Percentiles rank a stretch among this genome's conserved stretches.
phyloP scores from a whole-genome alignment of 108 stramenopile species.

The Nitzschia sp. region DNA sequence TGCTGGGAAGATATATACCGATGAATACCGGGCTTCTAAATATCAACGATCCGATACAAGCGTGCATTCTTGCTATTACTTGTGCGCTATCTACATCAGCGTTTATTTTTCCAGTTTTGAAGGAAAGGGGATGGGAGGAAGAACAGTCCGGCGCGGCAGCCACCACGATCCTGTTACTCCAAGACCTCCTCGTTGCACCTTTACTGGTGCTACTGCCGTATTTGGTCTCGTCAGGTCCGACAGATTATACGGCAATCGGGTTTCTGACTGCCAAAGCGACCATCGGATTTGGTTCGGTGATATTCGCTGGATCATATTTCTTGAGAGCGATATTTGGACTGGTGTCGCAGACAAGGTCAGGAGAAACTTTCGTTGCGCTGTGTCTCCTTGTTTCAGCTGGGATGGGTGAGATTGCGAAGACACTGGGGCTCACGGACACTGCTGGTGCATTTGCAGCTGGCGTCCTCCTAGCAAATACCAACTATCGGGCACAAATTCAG shows the following conservation, averaged over 20 bases:
- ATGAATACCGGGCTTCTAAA: slow-evolving; percentile 47
- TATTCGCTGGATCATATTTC: slow-evolving; percentile 51
- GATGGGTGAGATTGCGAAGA: slow-evolving; percentile 64
- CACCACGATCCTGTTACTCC: slow-evolving; percentile 60
- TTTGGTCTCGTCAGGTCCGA: slow-evolving; percentile 54
- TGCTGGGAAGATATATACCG: slow-evolving; percentile 33
- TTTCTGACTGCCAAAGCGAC: slow-evolving; percentile 69
- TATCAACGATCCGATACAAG: slow-evolving; percentile 57
- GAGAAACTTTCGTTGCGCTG: slow-evolving; percentile 78
- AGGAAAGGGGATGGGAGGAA: slow-evolving; percentile 69
- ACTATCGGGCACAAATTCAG: slow-evolving; percentile 77
- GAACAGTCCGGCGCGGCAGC: slow-evolving; percentile 61
- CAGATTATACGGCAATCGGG: slow-evolving; percentile 56
- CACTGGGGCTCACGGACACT: slow-evolving; percentile 67
- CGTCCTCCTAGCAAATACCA: slow-evolving; percentile 72
- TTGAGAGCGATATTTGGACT: slow-evolving; percentile 46
- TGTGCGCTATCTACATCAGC: slow-evolving; percentile 70
- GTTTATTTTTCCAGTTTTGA: slow-evolving; percentile 71
- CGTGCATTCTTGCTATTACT: slow-evolving; percentile 58
- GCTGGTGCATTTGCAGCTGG: slow-evolving; percentile 85
- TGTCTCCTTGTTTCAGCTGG: slow-evolving; percentile 65
- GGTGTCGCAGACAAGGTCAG: slow-evolving; percentile 57
- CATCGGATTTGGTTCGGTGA: slow-evolving; percentile 62
- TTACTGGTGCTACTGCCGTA: slow-evolving; percentile 66
- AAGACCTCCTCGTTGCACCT: slow-evolving; percentile 80